phyloP scores from a whole-genome alignment of 345 rosid genomes.

The Noccaea caerulescens region DNA sequence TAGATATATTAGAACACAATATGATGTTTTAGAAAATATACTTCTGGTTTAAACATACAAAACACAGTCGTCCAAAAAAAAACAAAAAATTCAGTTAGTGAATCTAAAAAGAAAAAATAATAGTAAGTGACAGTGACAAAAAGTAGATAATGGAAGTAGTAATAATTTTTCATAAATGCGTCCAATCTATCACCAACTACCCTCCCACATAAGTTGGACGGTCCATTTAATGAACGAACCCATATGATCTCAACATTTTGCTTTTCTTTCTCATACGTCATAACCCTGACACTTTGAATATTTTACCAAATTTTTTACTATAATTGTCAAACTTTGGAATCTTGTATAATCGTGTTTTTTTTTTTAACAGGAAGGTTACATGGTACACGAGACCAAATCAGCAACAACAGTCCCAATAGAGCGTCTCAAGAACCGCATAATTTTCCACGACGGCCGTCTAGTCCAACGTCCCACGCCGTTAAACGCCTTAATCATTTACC shows the following conservation, averaged over 20 bases:
- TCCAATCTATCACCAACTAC: constrained; percentile 34
- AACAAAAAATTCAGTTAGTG: not conserved
- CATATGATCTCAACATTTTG: constrained; percentile 1
- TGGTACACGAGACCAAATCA: constrained; percentile 77
- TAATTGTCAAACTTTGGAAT: constrained; percentile 2
- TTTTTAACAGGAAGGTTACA: constrained; percentile 84
- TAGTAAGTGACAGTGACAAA: not conserved
- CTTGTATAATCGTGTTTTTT: not conserved
- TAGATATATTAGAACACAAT: not conserved
- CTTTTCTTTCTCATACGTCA: not conserved
- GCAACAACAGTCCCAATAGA: constrained; percentile 56
- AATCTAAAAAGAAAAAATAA: not conserved
- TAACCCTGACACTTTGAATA: not conserved
- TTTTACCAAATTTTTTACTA: constrained; percentile 1
- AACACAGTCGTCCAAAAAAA: not conserved
- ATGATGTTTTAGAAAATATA: not conserved
- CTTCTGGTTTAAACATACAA: not conserved
- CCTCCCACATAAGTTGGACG: constrained; percentile 41
- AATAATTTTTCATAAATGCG: constrained; percentile 37
- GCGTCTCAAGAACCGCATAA: constrained; percentile 69
- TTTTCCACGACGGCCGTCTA: constrained; percentile 96
- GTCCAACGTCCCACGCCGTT: constrained; percentile 85
- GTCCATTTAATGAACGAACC: constrained; percentile 38
- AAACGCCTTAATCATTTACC: constrained; percentile 64
- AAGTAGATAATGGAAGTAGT: not conserved